Conservation (phyloP, 78 protist species). For the slime mould (Dictyostelium discoideum) region dicty_2.7 NC_007090.3:2110501-2111000, state of each 20-base stretch:
- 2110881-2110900: constrained; percentile 52
- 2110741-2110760: background rate
- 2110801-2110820: background rate
- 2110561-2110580: too few relatives aligned
- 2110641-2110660: too few relatives aligned
- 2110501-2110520: too few relatives aligned
- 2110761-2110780: background rate
- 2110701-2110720: background rate
- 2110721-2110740: background rate
- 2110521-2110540: background rate
- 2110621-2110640: too few relatives aligned
- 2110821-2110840: background rate
- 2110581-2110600: too few relatives aligned
- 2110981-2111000: background rate
- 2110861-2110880: constrained; percentile 10
- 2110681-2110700: background rate
- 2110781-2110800: constrained; percentile 31
- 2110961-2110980: background rate
- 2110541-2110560: too few relatives aligned
- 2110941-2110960: constrained; percentile 14
- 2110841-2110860: constrained; percentile 50
- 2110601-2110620: background rate
- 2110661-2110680: background rate
- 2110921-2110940: constrained; percentile 55
- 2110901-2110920: constrained; percentile 64